Percentiles rank a stretch among this genome's conserved stretches.
phyloP scores from a whole-genome alignment of 495 filamentous ascomycete genomes.

The Aspergillus indologenus region DNA sequence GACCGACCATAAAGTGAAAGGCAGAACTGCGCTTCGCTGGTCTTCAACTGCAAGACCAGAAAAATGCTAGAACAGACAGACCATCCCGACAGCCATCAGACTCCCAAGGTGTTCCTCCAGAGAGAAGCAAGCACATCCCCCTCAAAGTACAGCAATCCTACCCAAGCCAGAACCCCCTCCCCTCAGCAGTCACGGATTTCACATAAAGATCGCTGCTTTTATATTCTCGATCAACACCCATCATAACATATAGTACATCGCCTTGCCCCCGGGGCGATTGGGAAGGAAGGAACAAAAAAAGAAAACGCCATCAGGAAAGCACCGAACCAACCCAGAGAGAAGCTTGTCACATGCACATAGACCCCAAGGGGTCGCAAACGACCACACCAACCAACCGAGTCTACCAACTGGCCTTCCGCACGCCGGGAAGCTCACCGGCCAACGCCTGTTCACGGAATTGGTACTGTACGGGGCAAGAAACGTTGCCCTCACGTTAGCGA shows the following conservation, averaged over 20 bases:
- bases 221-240: slow-evolving; percentile 4
- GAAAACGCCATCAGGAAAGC: slow-evolving; percentile 33
- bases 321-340: slow-evolving; percentile 18
- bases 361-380: not conserved
- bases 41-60: not conserved
- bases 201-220: not conserved
- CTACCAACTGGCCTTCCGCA: slow-evolving; percentile 94
- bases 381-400: not conserved
- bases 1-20: not conserved
- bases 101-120: not conserved
- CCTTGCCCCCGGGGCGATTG: not conserved
- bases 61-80: not conserved
- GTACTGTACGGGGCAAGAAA: slow-evolving; percentile 68
- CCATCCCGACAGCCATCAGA: not conserved
- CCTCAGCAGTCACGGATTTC: not conserved
- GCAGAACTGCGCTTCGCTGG: not conserved
- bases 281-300: slow-evolving; percentile 12
- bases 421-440: slow-evolving; percentile 84
- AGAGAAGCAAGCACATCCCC: too few species aligned
- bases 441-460: slow-evolving; percentile 89
- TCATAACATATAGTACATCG: slow-evolving; percentile 35
- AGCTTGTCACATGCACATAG: not conserved
- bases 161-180: not conserved
- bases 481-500: too few species aligned
- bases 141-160: not conserved